Evolutionary conservation across 768 basidiomycete species (phyloP), one percentile per base, ranked within the genome.

Genomic region (Mrakia blollopis): DNA sequence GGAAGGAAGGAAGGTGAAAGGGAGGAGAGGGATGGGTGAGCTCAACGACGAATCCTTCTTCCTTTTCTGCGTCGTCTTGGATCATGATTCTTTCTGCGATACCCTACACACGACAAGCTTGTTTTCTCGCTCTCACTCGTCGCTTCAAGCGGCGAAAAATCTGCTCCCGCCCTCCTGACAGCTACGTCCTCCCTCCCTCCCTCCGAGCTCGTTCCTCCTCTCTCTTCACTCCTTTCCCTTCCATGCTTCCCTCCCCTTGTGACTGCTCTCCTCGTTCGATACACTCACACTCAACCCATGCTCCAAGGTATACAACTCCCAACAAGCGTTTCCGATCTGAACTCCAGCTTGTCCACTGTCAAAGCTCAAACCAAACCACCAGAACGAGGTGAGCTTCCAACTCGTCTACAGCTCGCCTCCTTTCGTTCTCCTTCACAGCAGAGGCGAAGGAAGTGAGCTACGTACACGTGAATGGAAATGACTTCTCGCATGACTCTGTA

Each of bases 271-370:
- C 23, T 16, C 2, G 30, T n/a, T 7, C 4, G 30, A 47, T 9
- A n/a, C 39, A 87, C 91, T 86, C 84, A 97, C 96, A 84, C 91
- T 95, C 78, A 99, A 87, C 83, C 95, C 95, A 35, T 78, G 97
- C 85, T 99, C 97, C 81, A 97, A 90, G 82, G 94, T 97, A 87
- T 99, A 99, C 79, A 98, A 89, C 86, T 98, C 96, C 96, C 96
- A 97, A 86, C 94, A 99, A 83, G 97, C 96, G 85, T 98, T 98
- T 83, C 96, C 95, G 82, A 86, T 85, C 82, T 86, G 85, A 78
- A 85, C 91, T 90, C 94, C 94, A 83, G 96, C 97, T 87, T 99
- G 97, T 23, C 76, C 76, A 47, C 76, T 77, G 50, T 32, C 23
- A n/a, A 37, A 32, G 1, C 25, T 8, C 16, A 71, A 57, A 6